These are phyloP conservation scores for Leishmania lainsoni DNA, from an alignment of 208 protist genomes.

Conservation along the genomic window DNA sequence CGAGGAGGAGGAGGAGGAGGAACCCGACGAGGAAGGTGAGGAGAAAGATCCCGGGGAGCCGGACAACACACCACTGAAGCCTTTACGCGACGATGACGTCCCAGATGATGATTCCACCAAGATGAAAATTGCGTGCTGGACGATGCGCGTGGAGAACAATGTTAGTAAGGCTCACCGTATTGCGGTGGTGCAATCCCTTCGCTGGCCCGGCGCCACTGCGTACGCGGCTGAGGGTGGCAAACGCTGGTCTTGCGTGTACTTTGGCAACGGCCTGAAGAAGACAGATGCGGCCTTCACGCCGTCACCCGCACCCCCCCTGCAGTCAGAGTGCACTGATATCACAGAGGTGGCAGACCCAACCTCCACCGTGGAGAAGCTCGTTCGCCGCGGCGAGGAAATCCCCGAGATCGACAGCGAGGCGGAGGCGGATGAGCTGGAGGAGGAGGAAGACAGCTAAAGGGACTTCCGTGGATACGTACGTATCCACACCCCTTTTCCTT, in stretches of 20 bases:
- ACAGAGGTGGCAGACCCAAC: slow-evolving; percentile 86
- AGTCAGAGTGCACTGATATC: slow-evolving; percentile 84
- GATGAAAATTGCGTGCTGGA: slow-evolving; percentile 87
- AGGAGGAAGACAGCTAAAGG: slow-evolving; percentile 65
- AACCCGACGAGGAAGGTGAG: slow-evolving; percentile 31
- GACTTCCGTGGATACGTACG: not conserved
- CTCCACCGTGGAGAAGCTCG: slow-evolving; percentile 89
- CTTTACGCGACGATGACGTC: slow-evolving; percentile 77
- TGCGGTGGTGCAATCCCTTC: slow-evolving; percentile 82
- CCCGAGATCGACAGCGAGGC: slow-evolving; percentile 90
- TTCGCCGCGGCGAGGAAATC: slow-evolving; percentile 88
- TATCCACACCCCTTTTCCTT: not conserved
- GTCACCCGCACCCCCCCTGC: slow-evolving; percentile 70
- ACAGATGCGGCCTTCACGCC: slow-evolving; percentile 88
- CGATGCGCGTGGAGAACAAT: slow-evolving; percentile 75
- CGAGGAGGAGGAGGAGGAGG: slow-evolving; percentile 79
- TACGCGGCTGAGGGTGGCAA: slow-evolving; percentile 81
- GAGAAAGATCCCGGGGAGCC: slow-evolving; percentile 52
- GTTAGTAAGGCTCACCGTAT: slow-evolving; percentile 85
- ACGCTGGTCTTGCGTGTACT: slow-evolving; percentile 86
- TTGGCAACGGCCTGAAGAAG: slow-evolving; percentile 91
- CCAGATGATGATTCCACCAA: slow-evolving; percentile 86
- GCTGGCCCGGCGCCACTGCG: slow-evolving; percentile 88
- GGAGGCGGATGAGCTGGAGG: slow-evolving; percentile 73
- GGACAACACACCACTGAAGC: slow-evolving; percentile 83